Percentiles rank a stretch among this genome's conserved stretches.
Conservation (phyloP, 148 eudicot genomes). For the Persicaria tinctoria region DNA sequence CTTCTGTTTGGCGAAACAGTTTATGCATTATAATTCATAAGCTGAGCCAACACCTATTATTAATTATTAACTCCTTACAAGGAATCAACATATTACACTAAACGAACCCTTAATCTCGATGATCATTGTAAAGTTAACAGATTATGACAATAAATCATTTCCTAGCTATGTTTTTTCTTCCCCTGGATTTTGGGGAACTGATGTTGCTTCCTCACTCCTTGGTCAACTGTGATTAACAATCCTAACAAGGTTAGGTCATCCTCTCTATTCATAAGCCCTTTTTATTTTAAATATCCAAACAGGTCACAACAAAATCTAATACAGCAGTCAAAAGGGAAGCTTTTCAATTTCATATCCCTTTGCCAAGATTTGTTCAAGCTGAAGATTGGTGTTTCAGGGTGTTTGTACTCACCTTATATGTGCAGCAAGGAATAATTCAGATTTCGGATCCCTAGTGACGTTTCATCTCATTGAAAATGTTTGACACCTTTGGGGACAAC, state of each 20-base stretch:
- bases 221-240: background rate
- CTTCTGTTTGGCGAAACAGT: too few relatives aligned
- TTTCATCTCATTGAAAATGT: slow-evolving; percentile 70
- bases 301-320: slow-evolving; percentile 2
- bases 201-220: too few relatives aligned
- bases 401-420: slow-evolving; percentile 4
- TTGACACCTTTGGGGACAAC: slow-evolving; percentile 66
- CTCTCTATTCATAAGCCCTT: background rate
- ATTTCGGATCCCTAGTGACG: slow-evolving; percentile 36
- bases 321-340: slow-evolving; percentile 1
- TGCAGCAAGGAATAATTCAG: background rate
- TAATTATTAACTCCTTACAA: too few relatives aligned
- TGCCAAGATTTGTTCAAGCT: background rate
- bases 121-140: too few relatives aligned
- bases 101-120: too few relatives aligned
- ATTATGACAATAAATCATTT: too few relatives aligned
- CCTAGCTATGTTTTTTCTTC: too few relatives aligned
- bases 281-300: background rate
- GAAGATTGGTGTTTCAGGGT: slow-evolving; percentile 2
- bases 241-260: background rate
- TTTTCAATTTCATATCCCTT: background rate
- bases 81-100: too few relatives aligned
- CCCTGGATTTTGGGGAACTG: too few relatives aligned
- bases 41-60: too few relatives aligned
- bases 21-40: too few relatives aligned